These are phyloP conservation scores for Cucurbita maxima DNA, from an alignment of 306 rosid genomes.

Conservation along the genomic window DNA sequence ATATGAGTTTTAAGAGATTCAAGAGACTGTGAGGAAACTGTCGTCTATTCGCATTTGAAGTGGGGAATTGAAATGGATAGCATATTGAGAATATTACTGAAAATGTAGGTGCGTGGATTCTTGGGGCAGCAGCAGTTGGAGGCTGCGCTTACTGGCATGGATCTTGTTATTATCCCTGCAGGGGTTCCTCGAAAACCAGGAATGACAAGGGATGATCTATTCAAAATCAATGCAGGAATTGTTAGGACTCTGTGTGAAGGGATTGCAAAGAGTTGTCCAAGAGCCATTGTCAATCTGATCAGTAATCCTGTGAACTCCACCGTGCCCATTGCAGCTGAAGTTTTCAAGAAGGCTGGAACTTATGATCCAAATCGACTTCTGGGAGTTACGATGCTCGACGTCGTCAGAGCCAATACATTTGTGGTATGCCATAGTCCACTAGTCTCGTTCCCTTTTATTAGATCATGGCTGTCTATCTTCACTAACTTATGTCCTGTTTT, in stretches of 20 bases:
- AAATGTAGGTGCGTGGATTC: conserved; percentile 69
- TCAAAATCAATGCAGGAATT: conserved; percentile 89
- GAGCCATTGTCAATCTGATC: conserved; percentile 83
- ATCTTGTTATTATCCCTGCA: conserved; percentile 79
- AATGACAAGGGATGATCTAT: conserved; percentile 93
- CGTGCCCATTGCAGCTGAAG: conserved; percentile 89
- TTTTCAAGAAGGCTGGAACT: conserved; percentile 82
- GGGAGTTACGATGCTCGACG: conserved; percentile 88
- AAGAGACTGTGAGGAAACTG: not conserved
- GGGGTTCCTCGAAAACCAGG: conserved; percentile 97
- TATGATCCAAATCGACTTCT: conserved; percentile 83
- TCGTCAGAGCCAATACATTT: conserved; percentile 87
- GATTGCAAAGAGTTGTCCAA: conserved; percentile 62
- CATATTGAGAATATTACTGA: not conserved
- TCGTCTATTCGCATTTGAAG: not conserved
- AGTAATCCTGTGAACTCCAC: conserved; percentile 97
- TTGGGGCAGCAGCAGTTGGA: conserved; percentile 79
- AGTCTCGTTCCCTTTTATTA: not conserved
- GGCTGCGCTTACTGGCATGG: conserved; percentile 74
- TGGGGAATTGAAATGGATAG: not conserved
- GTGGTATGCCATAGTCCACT: conserved; percentile 36
- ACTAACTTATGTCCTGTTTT: not conserved
- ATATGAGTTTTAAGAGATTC: not conserved
- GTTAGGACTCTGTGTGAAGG: conserved; percentile 83
- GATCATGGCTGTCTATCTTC: not conserved